phyloP scores from a whole-genome alignment of 495 filamentous ascomycete genomes.

The Aspergillus incahuasiensis region DNA sequence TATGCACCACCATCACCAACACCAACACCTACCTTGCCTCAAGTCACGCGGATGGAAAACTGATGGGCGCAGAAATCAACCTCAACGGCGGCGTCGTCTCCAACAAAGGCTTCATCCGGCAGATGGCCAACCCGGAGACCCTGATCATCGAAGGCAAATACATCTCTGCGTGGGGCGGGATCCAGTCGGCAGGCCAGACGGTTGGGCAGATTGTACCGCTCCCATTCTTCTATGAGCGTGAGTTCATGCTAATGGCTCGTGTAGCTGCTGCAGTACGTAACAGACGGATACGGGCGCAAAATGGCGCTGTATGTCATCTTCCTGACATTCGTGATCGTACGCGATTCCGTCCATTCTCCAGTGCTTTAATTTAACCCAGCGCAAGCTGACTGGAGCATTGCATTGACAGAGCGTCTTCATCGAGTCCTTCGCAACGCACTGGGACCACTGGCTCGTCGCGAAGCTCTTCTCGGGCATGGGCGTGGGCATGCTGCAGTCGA shows the following conservation, averaged over 20 bases:
- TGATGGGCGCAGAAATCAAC: constrained; percentile 29
- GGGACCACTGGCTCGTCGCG: constrained; percentile 38
- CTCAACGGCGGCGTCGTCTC: constrained; percentile 38
- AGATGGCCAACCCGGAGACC: constrained; percentile 27
- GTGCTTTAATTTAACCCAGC: no score
- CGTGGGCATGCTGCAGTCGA: constrained; percentile 40
- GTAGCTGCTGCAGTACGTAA: constrained; percentile 31
- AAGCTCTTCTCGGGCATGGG: constrained; percentile 40
- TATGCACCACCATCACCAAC: constrained; percentile 14
- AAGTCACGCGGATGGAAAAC: not conserved
- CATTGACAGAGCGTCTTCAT: constrained; percentile 23
- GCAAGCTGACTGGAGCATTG: no score
- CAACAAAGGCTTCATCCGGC: constrained; percentile 38
- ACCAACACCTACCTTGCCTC: no score
- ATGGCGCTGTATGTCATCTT: constrained; percentile 14
- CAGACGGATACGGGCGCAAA: constrained; percentile 20
- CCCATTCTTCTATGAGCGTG: not conserved
- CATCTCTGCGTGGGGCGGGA: constrained; percentile 37
- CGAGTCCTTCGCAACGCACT: constrained; percentile 33
- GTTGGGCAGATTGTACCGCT: constrained; percentile 27
- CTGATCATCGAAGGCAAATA: constrained; percentile 32
- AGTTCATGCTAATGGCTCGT: not conserved
- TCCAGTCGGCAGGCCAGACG: constrained; percentile 37
- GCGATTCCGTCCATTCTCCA: not conserved
- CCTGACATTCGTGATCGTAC: constrained; percentile 11